Conservation (phyloP, 169 alveolate species). For the Amoebophrya sp. region DNA sequence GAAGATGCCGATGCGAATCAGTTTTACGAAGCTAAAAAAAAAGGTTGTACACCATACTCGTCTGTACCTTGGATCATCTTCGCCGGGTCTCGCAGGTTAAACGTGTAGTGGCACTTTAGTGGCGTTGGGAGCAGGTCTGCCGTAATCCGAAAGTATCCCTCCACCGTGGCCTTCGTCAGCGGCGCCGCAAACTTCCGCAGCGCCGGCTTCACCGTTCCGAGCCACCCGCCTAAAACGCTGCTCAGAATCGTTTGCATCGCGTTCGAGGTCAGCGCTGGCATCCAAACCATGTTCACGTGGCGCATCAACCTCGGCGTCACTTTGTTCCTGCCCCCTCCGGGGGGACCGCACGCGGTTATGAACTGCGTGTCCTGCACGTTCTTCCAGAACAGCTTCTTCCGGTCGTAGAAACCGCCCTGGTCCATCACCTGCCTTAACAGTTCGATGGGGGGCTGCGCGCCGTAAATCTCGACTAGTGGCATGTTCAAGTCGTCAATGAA, state of each 20-base stretch:
- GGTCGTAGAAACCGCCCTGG: constrained; percentile 71
- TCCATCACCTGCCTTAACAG: constrained; percentile 74
- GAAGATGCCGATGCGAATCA: too few relatives aligned
- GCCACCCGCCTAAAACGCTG: constrained; percentile 67
- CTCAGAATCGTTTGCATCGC: constrained; percentile 59
- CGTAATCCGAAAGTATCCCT: constrained; percentile 57
- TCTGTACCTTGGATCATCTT: constrained; percentile 70
- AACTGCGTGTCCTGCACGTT: constrained; percentile 69
- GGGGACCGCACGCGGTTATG: constrained; percentile 80
- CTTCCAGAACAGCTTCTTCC: constrained; percentile 73
- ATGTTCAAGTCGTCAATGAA: constrained; percentile 81
- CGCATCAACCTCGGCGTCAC: constrained; percentile 80
- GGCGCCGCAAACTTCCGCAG: constrained; percentile 63
- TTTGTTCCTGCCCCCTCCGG: constrained; percentile 77
- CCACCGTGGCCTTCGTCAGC: constrained; percentile 58
- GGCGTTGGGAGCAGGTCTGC: constrained; percentile 80
- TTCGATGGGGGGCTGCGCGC: constrained; percentile 81
- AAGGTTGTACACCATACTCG: too few relatives aligned
- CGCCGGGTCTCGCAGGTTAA: constrained; percentile 77
- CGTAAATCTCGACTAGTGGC: constrained; percentile 72
- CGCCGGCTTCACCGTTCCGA: constrained; percentile 55
- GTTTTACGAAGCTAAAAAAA: background rate
- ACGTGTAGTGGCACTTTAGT: constrained; percentile 78
- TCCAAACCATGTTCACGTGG: constrained; percentile 75
- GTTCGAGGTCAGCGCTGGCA: constrained; percentile 56